phyloP scores from a whole-genome alignment of 2,329 filamentous ascomycete species.

The Orbilia brochopaga region DNA sequence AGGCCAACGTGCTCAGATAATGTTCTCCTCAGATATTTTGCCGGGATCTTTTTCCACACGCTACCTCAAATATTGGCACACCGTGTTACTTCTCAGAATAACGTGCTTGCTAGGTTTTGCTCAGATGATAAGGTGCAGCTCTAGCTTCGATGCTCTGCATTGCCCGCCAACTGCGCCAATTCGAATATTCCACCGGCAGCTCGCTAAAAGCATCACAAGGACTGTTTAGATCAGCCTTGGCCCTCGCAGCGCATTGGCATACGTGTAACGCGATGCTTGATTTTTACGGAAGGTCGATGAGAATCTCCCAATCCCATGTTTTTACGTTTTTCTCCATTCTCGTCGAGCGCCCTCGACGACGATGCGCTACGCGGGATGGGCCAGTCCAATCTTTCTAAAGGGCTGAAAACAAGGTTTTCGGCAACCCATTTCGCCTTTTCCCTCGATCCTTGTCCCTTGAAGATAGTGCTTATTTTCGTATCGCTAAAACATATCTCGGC shows the following conservation, averaged over 20 bases:
- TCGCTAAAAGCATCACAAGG: constrained; percentile 6
- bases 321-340: no score
- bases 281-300: constrained; percentile 1
- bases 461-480: not conserved
- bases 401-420: constrained; percentile 27
- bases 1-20: not conserved
- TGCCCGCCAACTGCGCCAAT: not conserved
- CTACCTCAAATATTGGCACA: no score
- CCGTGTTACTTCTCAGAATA: no score
- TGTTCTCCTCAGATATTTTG: not conserved
- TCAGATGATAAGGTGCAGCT: constrained; percentile 47
- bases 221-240: not conserved
- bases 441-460: not conserved
- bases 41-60: constrained; percentile 24
- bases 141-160: not conserved
- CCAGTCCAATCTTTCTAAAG: not conserved
- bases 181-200: not conserved
- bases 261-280: not conserved
- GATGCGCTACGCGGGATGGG: no score
- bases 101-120: constrained; percentile 37
- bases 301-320: not conserved
- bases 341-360: no score
- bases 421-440: not conserved
- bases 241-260: not conserved
- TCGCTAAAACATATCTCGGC: not conserved